Conservation (phyloP, 108 stramenopile genomes). For the Parmales sp. region DNA sequence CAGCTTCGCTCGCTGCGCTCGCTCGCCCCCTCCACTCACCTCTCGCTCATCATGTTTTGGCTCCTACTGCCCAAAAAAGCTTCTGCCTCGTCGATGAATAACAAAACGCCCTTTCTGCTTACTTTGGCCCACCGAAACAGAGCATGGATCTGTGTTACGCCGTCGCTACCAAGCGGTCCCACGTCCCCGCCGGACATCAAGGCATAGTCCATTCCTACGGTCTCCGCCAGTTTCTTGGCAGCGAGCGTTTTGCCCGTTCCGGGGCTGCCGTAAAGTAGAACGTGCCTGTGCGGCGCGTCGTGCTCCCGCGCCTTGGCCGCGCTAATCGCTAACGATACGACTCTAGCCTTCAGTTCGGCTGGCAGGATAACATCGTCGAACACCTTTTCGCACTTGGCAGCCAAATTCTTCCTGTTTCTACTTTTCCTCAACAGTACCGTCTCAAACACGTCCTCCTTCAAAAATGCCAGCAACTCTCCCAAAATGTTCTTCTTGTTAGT, state of each 20-base stretch:
- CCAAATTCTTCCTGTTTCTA: background rate
- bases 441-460: background rate
- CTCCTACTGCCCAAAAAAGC: constrained; percentile 59
- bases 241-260: constrained; percentile 65
- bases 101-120: constrained; percentile 44
- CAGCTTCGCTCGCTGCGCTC: background rate
- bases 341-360: constrained; percentile 49
- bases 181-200: constrained; percentile 79
- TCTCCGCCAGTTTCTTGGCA: constrained; percentile 45
- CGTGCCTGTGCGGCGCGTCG: constrained; percentile 66
- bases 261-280: constrained; percentile 52
- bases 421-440: background rate
- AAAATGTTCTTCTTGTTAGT: constrained; percentile 28
- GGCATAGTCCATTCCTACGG: constrained; percentile 68
- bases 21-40: constrained; percentile 1
- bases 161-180: constrained; percentile 66
- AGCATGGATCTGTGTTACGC: constrained; percentile 64
- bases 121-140: constrained; percentile 66
- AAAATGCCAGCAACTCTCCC: background rate
- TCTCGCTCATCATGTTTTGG: constrained; percentile 28
- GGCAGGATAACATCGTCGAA: constrained; percentile 52
- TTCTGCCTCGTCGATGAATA: constrained; percentile 79
- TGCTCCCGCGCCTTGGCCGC: constrained; percentile 50
- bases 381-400: constrained; percentile 18
- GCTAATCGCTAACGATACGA: constrained; percentile 47